These are phyloP conservation scores for Dryadomyces quercus-mongolicae DNA, from an alignment of 2,329 filamentous ascomycete genomes.

Conservation along the genomic window DNA sequence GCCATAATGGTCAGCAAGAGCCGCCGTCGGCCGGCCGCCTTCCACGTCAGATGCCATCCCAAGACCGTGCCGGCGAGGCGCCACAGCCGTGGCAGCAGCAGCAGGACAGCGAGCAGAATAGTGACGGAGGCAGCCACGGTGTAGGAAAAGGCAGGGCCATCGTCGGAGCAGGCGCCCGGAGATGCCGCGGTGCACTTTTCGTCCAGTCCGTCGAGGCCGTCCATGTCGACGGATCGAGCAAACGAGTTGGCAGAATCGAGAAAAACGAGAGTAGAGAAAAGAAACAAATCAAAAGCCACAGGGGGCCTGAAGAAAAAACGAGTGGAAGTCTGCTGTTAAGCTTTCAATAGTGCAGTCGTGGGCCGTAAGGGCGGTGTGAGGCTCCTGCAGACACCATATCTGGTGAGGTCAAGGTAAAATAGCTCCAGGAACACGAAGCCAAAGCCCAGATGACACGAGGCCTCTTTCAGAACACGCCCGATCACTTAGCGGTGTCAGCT, in stretches of 20 bases:
- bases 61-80: conserved; percentile 28
- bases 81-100: conserved; percentile 25
- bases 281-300: not conserved
- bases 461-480: not conserved
- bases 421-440: too few species aligned
- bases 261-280: not conserved
- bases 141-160: not conserved
- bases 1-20: conserved; percentile 42
- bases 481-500: not conserved
- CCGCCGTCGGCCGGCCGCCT: conserved; percentile 49
- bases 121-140: conserved; percentile 1
- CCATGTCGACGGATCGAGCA: not conserved
- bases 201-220: not conserved
- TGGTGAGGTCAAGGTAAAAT: too few species aligned
- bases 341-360: not conserved
- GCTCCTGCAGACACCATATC: not conserved
- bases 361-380: not conserved
- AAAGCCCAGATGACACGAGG: not conserved
- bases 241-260: not conserved
- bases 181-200: not conserved
- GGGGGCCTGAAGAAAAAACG: not conserved
- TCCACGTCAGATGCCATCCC: conserved; percentile 51
- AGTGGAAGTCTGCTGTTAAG: not conserved
- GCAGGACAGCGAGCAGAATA: conserved; percentile 15
- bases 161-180: not conserved